Evolutionary conservation across 1,139 yeast genomes (phyloP), one percentile per base, ranked within the genome.

Genomic region (Yamadazyma aaseri): DNA sequence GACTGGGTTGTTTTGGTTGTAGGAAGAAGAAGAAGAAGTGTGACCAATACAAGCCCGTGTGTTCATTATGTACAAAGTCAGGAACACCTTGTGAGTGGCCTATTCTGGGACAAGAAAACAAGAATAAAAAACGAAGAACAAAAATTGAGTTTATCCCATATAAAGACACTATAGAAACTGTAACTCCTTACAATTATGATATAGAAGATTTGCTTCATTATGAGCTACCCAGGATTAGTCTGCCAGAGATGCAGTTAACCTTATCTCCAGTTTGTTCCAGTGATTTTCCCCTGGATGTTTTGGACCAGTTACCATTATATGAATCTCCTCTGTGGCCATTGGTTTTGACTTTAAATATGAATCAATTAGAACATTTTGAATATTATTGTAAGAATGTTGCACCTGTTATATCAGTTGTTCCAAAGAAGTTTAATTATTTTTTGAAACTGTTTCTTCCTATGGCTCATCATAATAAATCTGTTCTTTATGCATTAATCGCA

Each of bases 361-460:
- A 49, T 13, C 54, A 44, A 40, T 31, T 40, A 34, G 42, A 36
- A 5, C 56, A 56, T 34, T 53, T 60, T 33, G 62, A 59, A 32
- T 56, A 45, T 33, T 61, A 53, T 32, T 58, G 62, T 26, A 51
- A 47, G 26, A 43, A 49, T 17, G 51, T 61, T 6, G 46, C 60
- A 3, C 61, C 63, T 1, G 53, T 52, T 13, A 33, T 61, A 9
- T 58, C 63, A 4, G 50, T 58, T 8, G 38, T 61, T 16, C 63
- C 65, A 2, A 56, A 56, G 32, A 51, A 58, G 26, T 45, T 47
- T 22, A 62, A 61, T 33, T 53, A 55, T 34, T 61, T 57, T 36
- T 45, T 58, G 6, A 55, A 51, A 26, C 47, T 60, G n/a, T 58
- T 55, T 37, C 42, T 63, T 5, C 63, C 67, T 2, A 46, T 60